A percentile compares a stretch with the other conserved stretches of the same genome.
Evolutionary conservation across 805 yeast genomes (phyloP).

Genomic region (Saccharomycopsis sp.): DNA sequence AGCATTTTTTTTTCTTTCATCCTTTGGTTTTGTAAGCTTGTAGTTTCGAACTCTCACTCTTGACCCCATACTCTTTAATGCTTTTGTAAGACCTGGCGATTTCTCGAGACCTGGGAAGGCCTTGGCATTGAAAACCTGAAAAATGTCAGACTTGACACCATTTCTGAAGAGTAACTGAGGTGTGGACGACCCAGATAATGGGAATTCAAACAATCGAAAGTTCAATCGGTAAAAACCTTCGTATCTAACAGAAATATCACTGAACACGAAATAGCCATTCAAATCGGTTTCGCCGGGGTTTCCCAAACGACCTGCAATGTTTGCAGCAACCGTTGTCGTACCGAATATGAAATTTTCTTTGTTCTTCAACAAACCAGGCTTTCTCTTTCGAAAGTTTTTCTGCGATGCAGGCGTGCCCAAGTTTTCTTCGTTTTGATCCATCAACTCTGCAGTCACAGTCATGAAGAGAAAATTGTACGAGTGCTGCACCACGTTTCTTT

Average conservation of each 20-base stretch:
- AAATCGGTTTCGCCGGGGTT: conserved; percentile 2
- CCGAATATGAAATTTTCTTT: conserved; percentile 13
- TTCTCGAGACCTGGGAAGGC: conserved; percentile 16
- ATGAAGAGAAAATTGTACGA: conserved; percentile 14
- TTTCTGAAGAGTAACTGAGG: conserved; percentile 9
- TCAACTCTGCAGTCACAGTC: conserved; percentile 18
- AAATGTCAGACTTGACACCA: conserved; percentile 5
- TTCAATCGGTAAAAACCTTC: conserved; percentile 17
- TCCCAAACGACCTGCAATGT: conserved; percentile 7
- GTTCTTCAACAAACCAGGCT: conserved; percentile 16
- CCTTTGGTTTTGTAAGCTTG: too few species aligned
- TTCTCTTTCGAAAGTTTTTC: conserved; percentile 17
- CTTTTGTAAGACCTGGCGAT: conserved; percentile 10
- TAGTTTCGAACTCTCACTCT: conserved; percentile 15
- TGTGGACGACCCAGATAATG: background rate
- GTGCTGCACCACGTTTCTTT: conserved; percentile 16
- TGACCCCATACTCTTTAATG: conserved; percentile 15
- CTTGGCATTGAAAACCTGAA: conserved; percentile 16
- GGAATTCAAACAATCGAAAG: conserved; percentile 14
- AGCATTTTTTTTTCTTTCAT: too few species aligned
- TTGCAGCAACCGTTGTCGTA: conserved; percentile 17
- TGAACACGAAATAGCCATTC: conserved; percentile 19
- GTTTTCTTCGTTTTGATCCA: conserved; percentile 16
- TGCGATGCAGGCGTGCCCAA: conserved; percentile 15
- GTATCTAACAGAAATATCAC: conserved; percentile 17